phyloP scores from a whole-genome alignment of 2,329 filamentous ascomycete species.

The Chaetomiaceae sp. region DNA sequence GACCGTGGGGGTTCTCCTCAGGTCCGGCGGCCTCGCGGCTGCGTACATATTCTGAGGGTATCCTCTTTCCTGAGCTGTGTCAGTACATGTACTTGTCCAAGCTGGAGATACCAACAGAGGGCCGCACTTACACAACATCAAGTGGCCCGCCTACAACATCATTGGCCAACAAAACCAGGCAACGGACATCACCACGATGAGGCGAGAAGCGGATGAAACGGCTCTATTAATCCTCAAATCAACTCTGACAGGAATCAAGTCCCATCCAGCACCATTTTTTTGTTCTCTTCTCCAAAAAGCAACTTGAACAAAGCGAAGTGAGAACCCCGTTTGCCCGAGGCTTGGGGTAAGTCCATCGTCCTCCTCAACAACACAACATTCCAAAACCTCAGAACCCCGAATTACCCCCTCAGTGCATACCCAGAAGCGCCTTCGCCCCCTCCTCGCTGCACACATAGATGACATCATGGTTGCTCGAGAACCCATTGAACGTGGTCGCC shows the following conservation, averaged over 20 bases:
- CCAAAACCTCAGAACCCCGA: background rate
- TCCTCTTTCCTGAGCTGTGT: background rate
- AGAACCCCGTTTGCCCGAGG: background rate
- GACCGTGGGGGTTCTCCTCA: background rate
- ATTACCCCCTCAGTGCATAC: conserved; percentile 19
- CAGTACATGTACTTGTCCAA: background rate
- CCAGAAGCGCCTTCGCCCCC: conserved; percentile 71
- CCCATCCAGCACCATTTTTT: background rate
- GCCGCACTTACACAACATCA: no score
- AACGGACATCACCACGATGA: background rate
- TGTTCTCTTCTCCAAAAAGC: background rate
- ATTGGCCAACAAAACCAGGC: background rate
- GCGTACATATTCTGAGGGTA: background rate
- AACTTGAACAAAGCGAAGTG: conserved; percentile 1
- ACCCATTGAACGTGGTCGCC: conserved; percentile 96
- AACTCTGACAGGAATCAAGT: background rate
- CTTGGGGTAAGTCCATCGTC: background rate
- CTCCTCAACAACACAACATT: no score
- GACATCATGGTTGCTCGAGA: conserved; percentile 85
- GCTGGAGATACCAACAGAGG: no score
- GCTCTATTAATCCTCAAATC: background rate
- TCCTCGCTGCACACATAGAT: conserved; percentile 94
- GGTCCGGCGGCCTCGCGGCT: background rate
- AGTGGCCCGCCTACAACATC: no score
- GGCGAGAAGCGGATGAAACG: background rate